A percentile compares a stretch with the other conserved stretches of the same genome.
These are phyloP conservation scores for Davidsoniella virescens DNA, from an alignment of 2,329 filamentous ascomycete species.

Conservation along the genomic window DNA sequence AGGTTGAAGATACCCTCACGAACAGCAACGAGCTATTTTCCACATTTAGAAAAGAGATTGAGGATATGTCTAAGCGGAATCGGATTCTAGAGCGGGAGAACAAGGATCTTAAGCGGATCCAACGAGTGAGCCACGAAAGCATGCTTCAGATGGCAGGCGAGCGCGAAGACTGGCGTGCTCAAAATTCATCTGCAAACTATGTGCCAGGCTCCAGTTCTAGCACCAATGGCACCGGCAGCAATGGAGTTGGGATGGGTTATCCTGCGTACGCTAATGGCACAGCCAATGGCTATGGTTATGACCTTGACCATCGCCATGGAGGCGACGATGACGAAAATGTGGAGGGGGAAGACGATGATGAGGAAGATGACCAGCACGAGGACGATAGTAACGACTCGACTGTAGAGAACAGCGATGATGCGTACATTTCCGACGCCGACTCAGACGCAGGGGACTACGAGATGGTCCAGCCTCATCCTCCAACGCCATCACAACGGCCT, in stretches of 20 bases:
- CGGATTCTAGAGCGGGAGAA: conserved; percentile 96
- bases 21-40: conserved; percentile 96
- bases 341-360: background rate
- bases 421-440: conserved; percentile 5
- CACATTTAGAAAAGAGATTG: conserved; percentile 97
- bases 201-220: conserved; percentile 7
- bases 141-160: conserved; percentile 97
- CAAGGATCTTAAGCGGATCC: conserved; percentile 74
- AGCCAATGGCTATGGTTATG: background rate
- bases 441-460: conserved; percentile 4
- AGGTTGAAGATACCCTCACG: conserved; percentile 97
- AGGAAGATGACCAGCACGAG: background rate
- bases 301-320: background rate
- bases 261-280: background rate
- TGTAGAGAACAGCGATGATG: conserved; percentile 6
- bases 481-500: background rate
- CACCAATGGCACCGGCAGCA: background rate
- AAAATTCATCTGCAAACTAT: conserved; percentile 29
- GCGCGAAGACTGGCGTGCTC: conserved; percentile 53
- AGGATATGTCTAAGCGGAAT: conserved; percentile 98
- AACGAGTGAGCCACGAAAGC: conserved; percentile 83
- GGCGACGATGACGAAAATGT: background rate
- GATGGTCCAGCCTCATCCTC: background rate
- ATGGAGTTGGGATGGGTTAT: conserved; percentile 1
- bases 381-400: conserved; percentile 4